phyloP scores from a whole-genome alignment of 208 protist species.

The Willaertia magna region DNA sequence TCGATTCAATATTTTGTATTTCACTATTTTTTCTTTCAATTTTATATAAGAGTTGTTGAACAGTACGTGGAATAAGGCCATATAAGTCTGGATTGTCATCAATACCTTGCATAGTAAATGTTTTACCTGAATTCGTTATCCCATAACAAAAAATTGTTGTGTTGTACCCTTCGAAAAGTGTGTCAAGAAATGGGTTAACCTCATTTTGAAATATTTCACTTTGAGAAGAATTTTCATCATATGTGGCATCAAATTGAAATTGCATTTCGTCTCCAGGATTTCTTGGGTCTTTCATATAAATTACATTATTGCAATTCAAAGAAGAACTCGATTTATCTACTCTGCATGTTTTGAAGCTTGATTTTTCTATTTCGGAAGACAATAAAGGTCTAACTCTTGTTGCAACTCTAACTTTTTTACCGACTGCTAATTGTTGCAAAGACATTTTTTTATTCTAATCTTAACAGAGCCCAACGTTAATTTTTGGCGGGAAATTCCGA shows the following conservation, averaged over 20 bases:
- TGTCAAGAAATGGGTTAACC: not conserved
- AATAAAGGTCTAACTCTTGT: not conserved
- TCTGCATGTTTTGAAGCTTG: not conserved
- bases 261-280: not conserved
- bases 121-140: conserved; percentile 13
- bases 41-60: not conserved
- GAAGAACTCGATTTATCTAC: not conserved
- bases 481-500: too few species aligned
- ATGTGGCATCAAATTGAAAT: conserved; percentile 12
- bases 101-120: conserved; percentile 23
- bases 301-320: not conserved
- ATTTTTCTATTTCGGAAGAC: not conserved
- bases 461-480: too few species aligned
- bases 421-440: too few species aligned
- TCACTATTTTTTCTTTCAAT: not conserved
- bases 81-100: not conserved
- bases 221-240: conserved; percentile 10
- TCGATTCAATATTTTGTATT: not conserved
- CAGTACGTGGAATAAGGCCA: conserved; percentile 21
- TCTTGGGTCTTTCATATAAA: not conserved
- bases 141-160: conserved; percentile 20
- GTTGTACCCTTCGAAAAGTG: not conserved
- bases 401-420: not conserved
- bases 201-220: conserved; percentile 20
- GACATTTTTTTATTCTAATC: too few species aligned